Base-by-base conservation (phyloP, 2,329 filamentous ascomycete species). In the Claviceps fusiformis region DNA sequence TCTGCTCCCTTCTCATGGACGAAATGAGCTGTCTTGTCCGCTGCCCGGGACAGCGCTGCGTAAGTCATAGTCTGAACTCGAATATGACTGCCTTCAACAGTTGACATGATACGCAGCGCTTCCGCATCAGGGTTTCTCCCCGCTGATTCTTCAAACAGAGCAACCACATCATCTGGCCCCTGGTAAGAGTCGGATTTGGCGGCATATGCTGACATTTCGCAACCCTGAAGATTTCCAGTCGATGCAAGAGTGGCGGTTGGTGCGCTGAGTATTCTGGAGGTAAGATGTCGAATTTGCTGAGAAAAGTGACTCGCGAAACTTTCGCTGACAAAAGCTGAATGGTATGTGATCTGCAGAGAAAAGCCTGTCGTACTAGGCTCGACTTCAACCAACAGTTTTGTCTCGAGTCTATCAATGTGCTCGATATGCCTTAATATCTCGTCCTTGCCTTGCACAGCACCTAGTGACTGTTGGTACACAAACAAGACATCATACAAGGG, bases 401-500 rank as follows among this genome's bases (percentile, higher is more conserved):
- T 90, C 64, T 95, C 90, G 7, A 93, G 72, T 27, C 80, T 79
- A 64, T 96, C 91, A 5, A 76, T 68, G 53, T 86, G 82, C 31
- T 78, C 75, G 0, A 80, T 65, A 54, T 89, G 74, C 10, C 63
- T 67, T 0, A 92, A 71, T 2, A 65, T 41, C 3, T 67, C 61
- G 1, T 35, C 59, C 19, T 46, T 53, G 52, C 31, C 59, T 62
- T 61, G 62, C 71, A 63, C 72, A 69, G 63, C 64, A 3, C 61
- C 59, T 1, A 86, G 71, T 0, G 84, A 86, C 63, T 95, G 85
- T 62, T 96, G 91, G 75, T 91, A 96, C 0, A 91, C 83, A 62
- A 95, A 85, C 0, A 95, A 72, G 0, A 84, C 77, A 60, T 95
- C 87, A 61, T 92, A 95, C 0, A 95, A 68, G 1, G 70, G 69